Evolutionary conservation across 163 green algal genomes (phyloP).

Genomic region (Chloroidium sp.): DNA sequence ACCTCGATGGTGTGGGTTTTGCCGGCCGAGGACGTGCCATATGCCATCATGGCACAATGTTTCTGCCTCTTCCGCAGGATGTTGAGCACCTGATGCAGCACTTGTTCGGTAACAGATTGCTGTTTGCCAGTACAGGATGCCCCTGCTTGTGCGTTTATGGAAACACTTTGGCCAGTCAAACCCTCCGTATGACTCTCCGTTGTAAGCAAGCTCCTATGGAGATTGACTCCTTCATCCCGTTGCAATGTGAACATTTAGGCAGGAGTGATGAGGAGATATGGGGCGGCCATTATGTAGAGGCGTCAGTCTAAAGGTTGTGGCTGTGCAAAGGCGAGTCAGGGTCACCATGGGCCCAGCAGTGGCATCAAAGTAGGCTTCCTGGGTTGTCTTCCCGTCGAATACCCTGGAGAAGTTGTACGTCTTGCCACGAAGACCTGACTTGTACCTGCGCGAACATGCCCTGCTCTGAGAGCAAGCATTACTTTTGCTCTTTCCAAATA

Average conservation of each 20-base stretch:
- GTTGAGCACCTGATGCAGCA: conserved; percentile 14
- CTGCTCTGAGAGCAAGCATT: too few relatives aligned
- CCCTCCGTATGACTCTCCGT: too few relatives aligned
- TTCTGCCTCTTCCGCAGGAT: conserved; percentile 5
- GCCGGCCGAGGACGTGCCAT: conserved; percentile 68
- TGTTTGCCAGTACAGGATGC: not conserved
- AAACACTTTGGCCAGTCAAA: too few relatives aligned
- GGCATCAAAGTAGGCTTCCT: conserved; percentile 41
- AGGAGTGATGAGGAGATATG: not conserved
- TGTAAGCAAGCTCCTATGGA: too few relatives aligned
- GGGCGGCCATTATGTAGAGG: not conserved
- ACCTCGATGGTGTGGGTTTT: conserved; percentile 77
- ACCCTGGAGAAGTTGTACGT: conserved; percentile 55
- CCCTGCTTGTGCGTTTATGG: too few relatives aligned
- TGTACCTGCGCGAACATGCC: conserved; percentile 21
- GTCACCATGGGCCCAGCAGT: conserved; percentile 39
- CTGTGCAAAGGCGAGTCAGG: not conserved
- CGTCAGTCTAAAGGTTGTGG: too few relatives aligned
- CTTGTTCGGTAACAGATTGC: conserved; percentile 19
- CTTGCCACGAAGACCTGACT: conserved; percentile 39
- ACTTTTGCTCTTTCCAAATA: too few relatives aligned
- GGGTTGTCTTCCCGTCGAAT: conserved; percentile 37
- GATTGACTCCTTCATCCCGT: not conserved
- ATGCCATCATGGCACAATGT: conserved; percentile 49
- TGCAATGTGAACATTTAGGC: not conserved